These are phyloP conservation scores for Aspergillus mulundensis DNA, from an alignment of 495 filamentous ascomycete genomes.

Conservation along the genomic window DNA sequence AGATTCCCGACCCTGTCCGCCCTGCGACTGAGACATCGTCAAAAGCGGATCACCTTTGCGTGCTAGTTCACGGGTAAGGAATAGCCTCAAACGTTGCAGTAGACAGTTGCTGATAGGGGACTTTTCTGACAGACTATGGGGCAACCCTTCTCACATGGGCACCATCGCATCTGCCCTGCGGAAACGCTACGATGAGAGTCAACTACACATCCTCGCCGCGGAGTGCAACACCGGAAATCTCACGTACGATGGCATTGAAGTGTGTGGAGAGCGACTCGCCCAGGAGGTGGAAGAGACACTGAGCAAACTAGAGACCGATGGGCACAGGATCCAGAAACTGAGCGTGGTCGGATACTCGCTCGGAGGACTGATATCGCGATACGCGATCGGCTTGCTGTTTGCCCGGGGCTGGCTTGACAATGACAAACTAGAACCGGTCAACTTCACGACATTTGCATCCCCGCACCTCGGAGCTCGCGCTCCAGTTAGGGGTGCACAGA, in stretches of 20 bases:
- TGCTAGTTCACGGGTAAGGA: slow-evolving; percentile 90
- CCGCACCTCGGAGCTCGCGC: slow-evolving; percentile 85
- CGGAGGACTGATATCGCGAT: slow-evolving; percentile 81
- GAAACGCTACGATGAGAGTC: slow-evolving; percentile 56
- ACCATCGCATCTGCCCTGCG: slow-evolving; percentile 65
- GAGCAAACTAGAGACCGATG: slow-evolving; percentile 56
- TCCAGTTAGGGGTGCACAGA: slow-evolving; percentile 62
- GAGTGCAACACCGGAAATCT: slow-evolving; percentile 77
- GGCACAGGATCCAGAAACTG: slow-evolving; percentile 70
- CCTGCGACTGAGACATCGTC: slow-evolving; percentile 6
- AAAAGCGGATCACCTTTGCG: slow-evolving; percentile 70
- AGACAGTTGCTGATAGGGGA: neutral
- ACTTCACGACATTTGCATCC: slow-evolving; percentile 89
- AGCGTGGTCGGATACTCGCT: slow-evolving; percentile 88
- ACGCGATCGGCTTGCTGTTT: slow-evolving; percentile 80
- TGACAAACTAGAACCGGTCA: slow-evolving; percentile 74
- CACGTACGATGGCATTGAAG: slow-evolving; percentile 94
- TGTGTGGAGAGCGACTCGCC: slow-evolving; percentile 82
- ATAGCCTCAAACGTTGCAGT: neutral
- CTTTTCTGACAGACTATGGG: slow-evolving; percentile 65
- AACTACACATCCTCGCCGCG: slow-evolving; percentile 68
- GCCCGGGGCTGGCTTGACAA: slow-evolving; percentile 73
- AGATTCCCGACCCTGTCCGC: slow-evolving; percentile 16
- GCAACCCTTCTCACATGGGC: slow-evolving; percentile 79
- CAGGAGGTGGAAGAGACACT: slow-evolving; percentile 84